These are phyloP conservation scores for Coelastrella sp. DNA, from an alignment of 139 green algal genomes.

Conservation along the genomic window DNA sequence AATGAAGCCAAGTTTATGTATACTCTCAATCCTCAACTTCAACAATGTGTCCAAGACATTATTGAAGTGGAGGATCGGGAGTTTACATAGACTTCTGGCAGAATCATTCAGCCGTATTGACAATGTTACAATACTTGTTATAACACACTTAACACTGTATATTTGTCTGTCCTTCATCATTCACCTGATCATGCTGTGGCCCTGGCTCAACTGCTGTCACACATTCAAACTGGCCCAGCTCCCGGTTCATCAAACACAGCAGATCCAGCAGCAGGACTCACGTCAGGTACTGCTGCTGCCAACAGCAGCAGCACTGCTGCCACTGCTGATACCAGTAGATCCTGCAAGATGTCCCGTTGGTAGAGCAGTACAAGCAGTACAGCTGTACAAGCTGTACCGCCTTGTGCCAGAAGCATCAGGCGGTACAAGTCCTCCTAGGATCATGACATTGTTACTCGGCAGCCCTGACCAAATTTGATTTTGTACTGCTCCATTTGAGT, in stretches of 20 bases:
- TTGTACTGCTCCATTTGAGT: background rate
- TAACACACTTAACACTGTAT: too few species aligned
- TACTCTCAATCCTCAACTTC: too few species aligned
- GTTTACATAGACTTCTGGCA: too few species aligned
- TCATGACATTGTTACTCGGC: background rate
- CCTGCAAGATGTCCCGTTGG: background rate
- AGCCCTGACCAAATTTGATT: background rate
- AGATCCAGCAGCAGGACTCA: background rate
- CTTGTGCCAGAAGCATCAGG: conserved; percentile 9
- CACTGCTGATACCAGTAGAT: background rate
- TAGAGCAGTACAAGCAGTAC: background rate
- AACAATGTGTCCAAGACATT: too few species aligned
- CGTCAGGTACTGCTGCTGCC: background rate
- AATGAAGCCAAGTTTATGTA: too few species aligned
- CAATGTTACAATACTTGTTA: too few species aligned
- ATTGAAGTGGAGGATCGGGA: too few species aligned
- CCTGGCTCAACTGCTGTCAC: background rate
- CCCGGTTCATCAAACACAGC: background rate
- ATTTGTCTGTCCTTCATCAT: background rate
- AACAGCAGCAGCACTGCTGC: background rate
- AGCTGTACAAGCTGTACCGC: conserved; percentile 24
- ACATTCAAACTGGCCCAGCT: conserved; percentile 33
- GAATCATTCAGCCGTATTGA: too few species aligned
- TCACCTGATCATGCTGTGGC: background rate
- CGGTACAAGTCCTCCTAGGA: conserved; percentile 2